A percentile compares a stretch with the other conserved stretches of the same genome.
Conservation (phyloP, 75 land plant species). For the Sequoia sempervirens region DNA sequence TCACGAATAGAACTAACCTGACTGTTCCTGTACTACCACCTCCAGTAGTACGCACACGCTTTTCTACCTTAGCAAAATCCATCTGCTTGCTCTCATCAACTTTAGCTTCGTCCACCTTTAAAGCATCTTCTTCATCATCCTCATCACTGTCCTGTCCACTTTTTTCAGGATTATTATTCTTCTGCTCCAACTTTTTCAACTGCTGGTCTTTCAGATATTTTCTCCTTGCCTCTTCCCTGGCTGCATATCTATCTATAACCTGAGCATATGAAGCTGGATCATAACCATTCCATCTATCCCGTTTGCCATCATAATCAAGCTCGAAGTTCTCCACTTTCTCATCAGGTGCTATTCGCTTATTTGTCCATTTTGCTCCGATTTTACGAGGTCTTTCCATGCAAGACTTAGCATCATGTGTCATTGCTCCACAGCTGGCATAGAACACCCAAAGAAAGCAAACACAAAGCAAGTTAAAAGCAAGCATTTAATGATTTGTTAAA, state of each 20-base stretch:
- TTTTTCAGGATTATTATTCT: conserved; percentile 19
- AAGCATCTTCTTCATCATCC: conserved; percentile 66
- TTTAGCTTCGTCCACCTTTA: conserved; percentile 87
- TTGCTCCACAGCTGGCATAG: conserved; percentile 78
- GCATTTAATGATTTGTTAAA: background rate
- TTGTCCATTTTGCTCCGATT: conserved; percentile 39
- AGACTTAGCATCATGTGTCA: conserved; percentile 68
- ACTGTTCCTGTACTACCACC: conserved; percentile 98
- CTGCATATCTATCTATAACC: conserved; percentile 39
- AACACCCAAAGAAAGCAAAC: background rate
- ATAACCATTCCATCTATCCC: conserved; percentile 45
- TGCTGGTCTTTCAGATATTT: conserved; percentile 47
- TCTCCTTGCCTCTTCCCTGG: conserved; percentile 40
- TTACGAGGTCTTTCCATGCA: conserved; percentile 45
- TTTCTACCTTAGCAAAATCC: conserved; percentile 97
- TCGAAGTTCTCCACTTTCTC: conserved; percentile 47
- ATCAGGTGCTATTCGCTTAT: conserved; percentile 37
- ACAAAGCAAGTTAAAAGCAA: background rate
- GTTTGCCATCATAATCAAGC: conserved; percentile 47
- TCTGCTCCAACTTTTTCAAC: conserved; percentile 37
- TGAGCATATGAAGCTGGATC: conserved; percentile 36
- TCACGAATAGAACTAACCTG: conserved; percentile 30
- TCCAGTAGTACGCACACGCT: conserved; percentile 94
- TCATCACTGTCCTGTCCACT: conserved; percentile 25
- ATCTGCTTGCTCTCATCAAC: conserved; percentile 96